A percentile compares a stretch with the other conserved stretches of the same genome.
These are phyloP conservation scores for Firmiana major DNA, from an alignment of 345 rosid genomes.

Conservation along the genomic window DNA sequence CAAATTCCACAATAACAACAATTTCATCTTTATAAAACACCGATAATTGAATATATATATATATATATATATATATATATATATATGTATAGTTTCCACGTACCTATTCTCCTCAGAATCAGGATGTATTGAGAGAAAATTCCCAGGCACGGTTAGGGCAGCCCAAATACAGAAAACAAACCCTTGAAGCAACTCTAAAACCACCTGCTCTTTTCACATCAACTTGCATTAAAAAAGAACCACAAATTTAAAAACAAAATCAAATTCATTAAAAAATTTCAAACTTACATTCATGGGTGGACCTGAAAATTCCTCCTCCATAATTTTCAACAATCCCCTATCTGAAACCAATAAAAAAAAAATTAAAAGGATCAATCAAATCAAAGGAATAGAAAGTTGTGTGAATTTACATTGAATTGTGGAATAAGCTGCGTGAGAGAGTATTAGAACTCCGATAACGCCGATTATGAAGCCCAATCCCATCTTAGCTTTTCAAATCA, in stretches of 20 bases:
- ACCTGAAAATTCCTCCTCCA: slow-evolving; percentile 81
- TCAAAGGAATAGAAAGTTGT: background rate
- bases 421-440: slow-evolving; percentile 89
- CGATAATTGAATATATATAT: background rate
- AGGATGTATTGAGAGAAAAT: slow-evolving; percentile 80
- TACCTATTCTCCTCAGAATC: slow-evolving; percentile 95
- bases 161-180: slow-evolving; percentile 85
- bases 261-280: background rate
- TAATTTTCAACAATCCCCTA: slow-evolving; percentile 85
- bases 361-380: background rate
- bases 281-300: slow-evolving; percentile 68
- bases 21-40: background rate
- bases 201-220: slow-evolving; percentile 43
- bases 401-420: slow-evolving; percentile 66
- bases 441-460: slow-evolving; percentile 56
- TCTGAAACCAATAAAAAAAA: slow-evolving; percentile 40
- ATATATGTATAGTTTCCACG: slow-evolving; percentile 1
- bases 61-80: too few species aligned
- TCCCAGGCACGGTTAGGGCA: slow-evolving; percentile 82
- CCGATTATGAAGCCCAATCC: slow-evolving; percentile 62
- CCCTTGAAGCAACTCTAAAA: slow-evolving; percentile 69
- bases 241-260: background rate
- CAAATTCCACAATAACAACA: background rate
- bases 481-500: slow-evolving; percentile 31
- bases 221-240: background rate